Evolutionary conservation across 176 grass and related monocot genomes (phyloP), one percentile per base, ranked within the genome.

Genomic region (Eleusine indica): DNA sequence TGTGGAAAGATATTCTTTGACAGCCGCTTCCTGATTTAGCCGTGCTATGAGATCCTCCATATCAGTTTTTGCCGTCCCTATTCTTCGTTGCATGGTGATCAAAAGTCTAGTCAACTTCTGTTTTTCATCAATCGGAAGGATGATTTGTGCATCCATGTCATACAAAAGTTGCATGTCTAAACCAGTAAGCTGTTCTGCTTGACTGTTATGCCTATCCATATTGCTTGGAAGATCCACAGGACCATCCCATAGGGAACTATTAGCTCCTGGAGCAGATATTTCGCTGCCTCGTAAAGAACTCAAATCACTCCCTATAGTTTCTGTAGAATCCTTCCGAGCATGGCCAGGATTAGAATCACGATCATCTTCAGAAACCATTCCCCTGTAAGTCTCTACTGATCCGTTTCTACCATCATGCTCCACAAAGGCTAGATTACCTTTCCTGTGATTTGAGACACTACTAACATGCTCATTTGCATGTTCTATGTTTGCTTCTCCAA

Each of bases 41-140:
- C 97, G 82, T 86, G 93, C 89, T 84, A 96, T 99, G 74, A 99
- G 91, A 99, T 99, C 93, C 78, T 99, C 97, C 97, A 96, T 96
- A 82, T 99, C 97, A 21, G 86, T 94, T 88, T 92, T 99, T 87
- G 89, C 61, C 44, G 97, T 99, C 69, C 71, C 88, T 67, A 89
- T 83, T 84, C 97, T 99, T 85, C 86, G 82, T 89, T 94, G 89
- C 88, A 99, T 73, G 37, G 81, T 99, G 78, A 94, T 44, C 64
- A 99, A 84, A 91, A 92, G 86, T 90, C 93, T 99, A 84, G 77
- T 87, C 71, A 99, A 82, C 73, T 92, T 99, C 67, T 89, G 82
- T 74, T 82, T 94, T 81, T 99, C 89, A 92, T 99, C 97, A 77
- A 77, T 74, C 51, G 97, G 97, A 88, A 99, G 88, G 79, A 95